Evolutionary conservation across 2,329 filamentous ascomycete species (phyloP).

Genomic region (Nothophoma quercina): DNA sequence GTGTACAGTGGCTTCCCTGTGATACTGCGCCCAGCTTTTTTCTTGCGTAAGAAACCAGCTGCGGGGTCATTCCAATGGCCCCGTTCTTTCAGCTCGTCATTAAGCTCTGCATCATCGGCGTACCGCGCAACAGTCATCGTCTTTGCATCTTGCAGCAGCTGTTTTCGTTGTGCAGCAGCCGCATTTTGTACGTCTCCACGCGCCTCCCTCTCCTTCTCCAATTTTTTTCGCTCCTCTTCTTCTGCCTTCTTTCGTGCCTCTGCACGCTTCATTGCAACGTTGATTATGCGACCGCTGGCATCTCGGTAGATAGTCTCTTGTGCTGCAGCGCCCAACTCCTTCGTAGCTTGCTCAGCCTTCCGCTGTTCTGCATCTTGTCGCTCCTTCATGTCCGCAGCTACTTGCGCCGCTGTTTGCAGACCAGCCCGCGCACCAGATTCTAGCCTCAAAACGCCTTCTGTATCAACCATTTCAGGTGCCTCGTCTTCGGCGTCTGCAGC

Average conservation of each 20-base stretch:
- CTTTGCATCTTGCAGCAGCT: slow-evolving; percentile 79
- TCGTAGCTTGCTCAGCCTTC: slow-evolving; percentile 52
- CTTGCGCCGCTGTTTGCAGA: slow-evolving; percentile 81
- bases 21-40: slow-evolving; percentile 53
- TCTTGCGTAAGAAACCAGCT: slow-evolving; percentile 74
- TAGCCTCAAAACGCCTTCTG: slow-evolving; percentile 67
- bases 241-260: slow-evolving; percentile 83
- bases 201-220: slow-evolving; percentile 71
- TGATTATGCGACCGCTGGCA: slow-evolving; percentile 91
- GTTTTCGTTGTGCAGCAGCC: slow-evolving; percentile 69
- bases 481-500: slow-evolving; percentile 56
- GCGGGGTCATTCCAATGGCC: slow-evolving; percentile 95
- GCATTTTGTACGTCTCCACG: slow-evolving; percentile 86
- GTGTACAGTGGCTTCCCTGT: slow-evolving; percentile 74
- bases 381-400: slow-evolving; percentile 64
- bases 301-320: slow-evolving; percentile 91
- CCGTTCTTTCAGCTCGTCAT: slow-evolving; percentile 77
- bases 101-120: slow-evolving; percentile 87
- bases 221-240: slow-evolving; percentile 70
- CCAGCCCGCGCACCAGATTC: slow-evolving; percentile 87
- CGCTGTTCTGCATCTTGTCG: slow-evolving; percentile 70
- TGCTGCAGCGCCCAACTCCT: slow-evolving; percentile 50
- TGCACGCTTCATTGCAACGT: slow-evolving; percentile 87
- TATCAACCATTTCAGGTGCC: slow-evolving; percentile 49
- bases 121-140: slow-evolving; percentile 80